Conservation (phyloP, 805 yeast species). For the Schwanniomyces sp. region DNA sequence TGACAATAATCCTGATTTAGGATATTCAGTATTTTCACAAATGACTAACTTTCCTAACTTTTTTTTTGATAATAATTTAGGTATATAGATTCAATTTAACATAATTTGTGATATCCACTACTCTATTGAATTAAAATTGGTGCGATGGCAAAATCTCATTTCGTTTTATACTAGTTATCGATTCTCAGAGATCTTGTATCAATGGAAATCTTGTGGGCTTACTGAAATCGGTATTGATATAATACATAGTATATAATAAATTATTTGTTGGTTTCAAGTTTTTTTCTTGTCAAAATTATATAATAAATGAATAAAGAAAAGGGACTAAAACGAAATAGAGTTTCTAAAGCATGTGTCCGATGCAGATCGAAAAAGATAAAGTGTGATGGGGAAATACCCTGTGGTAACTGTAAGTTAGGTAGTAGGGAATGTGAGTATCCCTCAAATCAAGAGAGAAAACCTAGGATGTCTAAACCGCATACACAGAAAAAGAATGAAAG, state of each 20-base stretch:
- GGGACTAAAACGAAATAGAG: slow-evolving; percentile 4
- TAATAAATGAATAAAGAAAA: background rate
- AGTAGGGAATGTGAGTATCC: slow-evolving; percentile 27
- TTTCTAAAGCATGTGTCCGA: slow-evolving; percentile 43
- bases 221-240: background rate
- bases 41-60: slow-evolving; percentile 28
- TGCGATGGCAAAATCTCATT: background rate
- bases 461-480: slow-evolving; percentile 9
- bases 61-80: slow-evolving; percentile 35
- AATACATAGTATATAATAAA: background rate
- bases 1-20: background rate
- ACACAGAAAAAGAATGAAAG: slow-evolving; percentile 1
- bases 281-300: background rate
- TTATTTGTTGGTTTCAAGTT: too few relatives aligned
- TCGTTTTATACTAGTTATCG: background rate
- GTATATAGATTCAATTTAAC: slow-evolving; percentile 9
- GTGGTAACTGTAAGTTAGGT: slow-evolving; percentile 40
- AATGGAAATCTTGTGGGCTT: background rate
- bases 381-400: slow-evolving; percentile 48
- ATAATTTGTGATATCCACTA: background rate
- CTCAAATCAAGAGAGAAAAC: slow-evolving; percentile 11
- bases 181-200: background rate
- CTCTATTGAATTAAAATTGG: background rate
- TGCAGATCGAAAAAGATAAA: slow-evolving; percentile 51
- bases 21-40: background rate